Evolutionary conservation across 2,329 filamentous ascomycete genomes (phyloP), one percentile per base, ranked within the genome.

Genomic region (Penicillium olsonii): DNA sequence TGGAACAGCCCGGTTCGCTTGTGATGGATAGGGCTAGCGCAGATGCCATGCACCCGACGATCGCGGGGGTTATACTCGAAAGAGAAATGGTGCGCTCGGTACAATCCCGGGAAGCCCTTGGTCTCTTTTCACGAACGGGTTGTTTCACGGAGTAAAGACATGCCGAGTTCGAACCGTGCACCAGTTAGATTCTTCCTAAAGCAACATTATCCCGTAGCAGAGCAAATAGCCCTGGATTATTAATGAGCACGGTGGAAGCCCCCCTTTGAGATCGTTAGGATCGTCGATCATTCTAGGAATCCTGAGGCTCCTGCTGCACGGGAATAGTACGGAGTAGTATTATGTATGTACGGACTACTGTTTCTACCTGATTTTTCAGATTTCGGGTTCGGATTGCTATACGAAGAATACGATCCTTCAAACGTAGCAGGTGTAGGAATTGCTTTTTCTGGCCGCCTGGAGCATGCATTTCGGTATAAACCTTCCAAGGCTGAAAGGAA

Each of bases 21-120:
- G 24, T 10, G 17, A 14, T 35, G 35, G 8, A 35, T 17, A 18
- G n/a, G 33, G 33, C 18, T 35, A 20, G 20, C 11, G 33, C 6
- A 37, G 26, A 48, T 48, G 24, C 39, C 34, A 43, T 20, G 45
- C 37, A 9, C 35, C 27, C 44, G 48, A 22, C 45, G 53, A 56
- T 52, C 44, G 14, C 59, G 59, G 59, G 57, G 56, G 48, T 61
- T 61, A 56, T 62, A 52, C 59, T 51, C 14, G 14, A 18, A n/a
- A 22, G 5, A 6, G 47, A 50, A 24, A 29, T 51, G 34, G 46
- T 10, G 31, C 27, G 17, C 8, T 26, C 45, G 27, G 49, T 48
- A 39, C n/a, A 24, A 42, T 47, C 38, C 38, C 38, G 43, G 37
- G 15, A 43, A 43, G 33, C 29, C 31, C 35, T 39, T 34, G 26